Conservation (phyloP, 768 basidiomycete species). For the Psilocybe sp. region DNA sequence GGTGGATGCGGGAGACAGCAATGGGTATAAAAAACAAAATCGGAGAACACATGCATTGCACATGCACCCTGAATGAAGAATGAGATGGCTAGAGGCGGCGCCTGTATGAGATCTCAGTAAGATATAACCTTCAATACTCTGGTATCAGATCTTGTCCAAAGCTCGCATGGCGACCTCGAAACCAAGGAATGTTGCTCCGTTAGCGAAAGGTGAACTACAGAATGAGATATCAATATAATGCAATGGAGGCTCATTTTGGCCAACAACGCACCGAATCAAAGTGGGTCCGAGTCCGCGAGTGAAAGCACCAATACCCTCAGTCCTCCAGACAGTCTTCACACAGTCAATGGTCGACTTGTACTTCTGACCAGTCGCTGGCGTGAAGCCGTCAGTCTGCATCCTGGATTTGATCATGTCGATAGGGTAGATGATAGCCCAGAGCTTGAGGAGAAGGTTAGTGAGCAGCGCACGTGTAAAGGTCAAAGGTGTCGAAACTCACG, state of each 20-base stretch:
- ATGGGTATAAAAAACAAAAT: too few relatives aligned
- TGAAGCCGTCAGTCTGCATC: conserved; percentile 93
- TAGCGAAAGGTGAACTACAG: conserved; percentile 87
- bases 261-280: conserved; percentile 67
- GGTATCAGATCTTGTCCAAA: conserved; percentile 39
- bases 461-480: background rate
- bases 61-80: too few relatives aligned
- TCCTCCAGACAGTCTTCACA: conserved; percentile 75
- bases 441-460: conserved; percentile 34
- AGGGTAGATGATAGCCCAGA: conserved; percentile 93
- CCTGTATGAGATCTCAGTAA: too few relatives aligned
- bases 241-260: background rate
- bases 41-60: too few relatives aligned
- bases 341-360: conserved; percentile 84
- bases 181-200: conserved; percentile 94
- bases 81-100: too few relatives aligned
- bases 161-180: conserved; percentile 89
- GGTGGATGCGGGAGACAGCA: too few relatives aligned
- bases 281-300: conserved; percentile 91
- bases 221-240: background rate
- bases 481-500: conserved; percentile 39
- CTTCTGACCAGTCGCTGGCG: conserved; percentile 69
- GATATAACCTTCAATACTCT: background rate
- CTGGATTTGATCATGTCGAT: conserved; percentile 96
- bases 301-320: conserved; percentile 85